These are phyloP conservation scores for Cyanidium caldarium DNA, from an alignment of 23 red algal genomes.

Conservation along the genomic window DNA sequence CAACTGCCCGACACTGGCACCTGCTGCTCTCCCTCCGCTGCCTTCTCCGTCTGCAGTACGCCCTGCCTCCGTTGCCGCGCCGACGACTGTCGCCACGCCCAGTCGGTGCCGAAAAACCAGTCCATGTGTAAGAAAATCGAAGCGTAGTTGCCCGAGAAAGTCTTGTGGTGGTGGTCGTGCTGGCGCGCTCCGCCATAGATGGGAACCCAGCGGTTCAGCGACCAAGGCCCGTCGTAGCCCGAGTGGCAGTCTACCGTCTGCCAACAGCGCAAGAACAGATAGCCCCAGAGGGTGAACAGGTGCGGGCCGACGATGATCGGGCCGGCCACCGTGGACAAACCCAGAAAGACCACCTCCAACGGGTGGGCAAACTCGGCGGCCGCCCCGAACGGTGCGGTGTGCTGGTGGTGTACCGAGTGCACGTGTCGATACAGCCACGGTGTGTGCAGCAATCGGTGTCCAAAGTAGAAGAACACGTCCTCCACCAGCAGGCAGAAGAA, in stretches of 20 bases:
- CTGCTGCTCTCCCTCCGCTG: no score
- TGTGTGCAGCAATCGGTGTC: conserved; percentile 79
- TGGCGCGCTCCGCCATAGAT: conserved; percentile 62
- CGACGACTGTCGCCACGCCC: conserved; percentile 10
- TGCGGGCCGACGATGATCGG: conserved; percentile 65
- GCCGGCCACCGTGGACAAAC: conserved; percentile 46
- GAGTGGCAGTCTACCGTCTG: conserved; percentile 87
- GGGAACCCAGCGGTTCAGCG: conserved; percentile 38
- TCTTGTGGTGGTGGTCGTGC: conserved; percentile 92
- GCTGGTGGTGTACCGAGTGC: conserved; percentile 69
- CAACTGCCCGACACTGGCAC: no score
- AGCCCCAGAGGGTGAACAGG: conserved; percentile 73
- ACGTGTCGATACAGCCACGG: conserved; percentile 66
- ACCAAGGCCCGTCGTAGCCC: conserved; percentile 78
- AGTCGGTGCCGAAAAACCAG: conserved; percentile 21
- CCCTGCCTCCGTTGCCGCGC: no score
- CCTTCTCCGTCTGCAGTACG: no score
- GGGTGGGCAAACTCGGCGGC: conserved; percentile 90
- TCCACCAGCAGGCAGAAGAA: conserved; percentile 75
- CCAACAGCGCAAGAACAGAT: conserved; percentile 49
- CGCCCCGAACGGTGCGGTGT: conserved; percentile 76
- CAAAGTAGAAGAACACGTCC: conserved; percentile 89
- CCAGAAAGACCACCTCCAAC: conserved; percentile 75
- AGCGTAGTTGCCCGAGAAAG: conserved; percentile 73
- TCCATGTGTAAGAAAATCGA: conserved; percentile 20